Evolutionary conservation across 257 asterid species (phyloP), one percentile per base, ranked within the genome.

Genomic region (Nicotiana noctiflora): DNA sequence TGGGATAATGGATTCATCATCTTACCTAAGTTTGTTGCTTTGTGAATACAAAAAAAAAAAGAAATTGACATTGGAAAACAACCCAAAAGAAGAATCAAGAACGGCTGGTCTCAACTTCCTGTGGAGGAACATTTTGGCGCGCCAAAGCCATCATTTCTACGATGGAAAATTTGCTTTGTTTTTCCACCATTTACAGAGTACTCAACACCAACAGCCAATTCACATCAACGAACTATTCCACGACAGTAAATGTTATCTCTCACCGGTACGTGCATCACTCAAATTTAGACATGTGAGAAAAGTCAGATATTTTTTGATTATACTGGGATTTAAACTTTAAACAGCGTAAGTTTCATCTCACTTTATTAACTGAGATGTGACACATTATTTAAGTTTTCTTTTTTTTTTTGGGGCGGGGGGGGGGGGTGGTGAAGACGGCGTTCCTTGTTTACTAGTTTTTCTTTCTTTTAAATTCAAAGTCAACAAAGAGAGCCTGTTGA

Each of bases 101-200:
- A 59, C 11, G 59, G 78, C 29, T 72, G 78, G 78, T 72, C 53
- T 78, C 81, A 37, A 32, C 53, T 59, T 37, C 60, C 29, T 60
- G 2, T 23, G 9, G 4, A 32, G 56, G 70, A 21, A 59, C 55
- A 59, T 59, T 60, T 23, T 59, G 74, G 72, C 34, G 81, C 25
- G 44, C 61, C 40, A 37, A 37, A 37, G 40, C 81, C 81, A 78
- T 78, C 81, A 78, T 77, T 77, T 77, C 57, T 49, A 59, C 1
- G 1, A 77, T 19, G 25, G 25, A 60, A 78, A 76, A 3, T 40
- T 57, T 77, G 65, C 55, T 3, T 77, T 57, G 51, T 77, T 77
- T 57, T 57, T n/a, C 70, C 51, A 19, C 81, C 56, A 77, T 59
- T 60, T 60, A 8, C 56, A 29, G 53, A 19, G 62, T 8, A 68